Base-by-base conservation (phyloP, 306 rosid species). In the Acacia melanoxylon region DNA sequence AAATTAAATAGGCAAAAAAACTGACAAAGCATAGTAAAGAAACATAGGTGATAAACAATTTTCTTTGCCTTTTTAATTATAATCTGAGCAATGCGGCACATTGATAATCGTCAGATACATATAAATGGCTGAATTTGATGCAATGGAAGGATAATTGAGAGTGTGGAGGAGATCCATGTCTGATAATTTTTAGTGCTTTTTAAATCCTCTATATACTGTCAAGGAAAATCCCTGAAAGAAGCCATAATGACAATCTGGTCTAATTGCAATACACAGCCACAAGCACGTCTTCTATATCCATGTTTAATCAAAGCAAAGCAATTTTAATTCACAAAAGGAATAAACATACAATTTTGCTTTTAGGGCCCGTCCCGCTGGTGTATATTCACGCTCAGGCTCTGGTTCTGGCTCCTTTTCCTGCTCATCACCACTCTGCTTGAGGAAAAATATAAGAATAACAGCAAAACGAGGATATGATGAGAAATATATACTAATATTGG, bases 361-460 rank as follows among this genome's bases (percentile, higher is more conserved):
- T 74, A 91, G 88, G 79, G 99, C 97, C 59, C 98, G 94, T 83
- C 99, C 99, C 48, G 99, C 99, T 19, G 97, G 93, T 46, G 99
- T 96, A 83, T 96, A 96, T 82, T 93, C 98, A 69, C 92, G 93
- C 86, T 84, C 97, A 10, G 97, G 98, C 89, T 92, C 99, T 33
- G 97, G 99, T 82, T 89, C 98, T 10, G 89, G 97, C 70, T 74
- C 94, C 72, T 79, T 89, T 68, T 90, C 99, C 74, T 91, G 94
- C 77, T 93, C 98, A 29, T 86, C 96, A 27, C 93, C 92, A 87
- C 94, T 88, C 99, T 93, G 98, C 80, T 80, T 75, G 77, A 83
- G 81, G 72, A 79, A 67, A 75, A 83, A 76, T 75, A 74, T 82
- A 79, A 79, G 78, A 78, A 84, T 63, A 74, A 19, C 41, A 77